Conservation (phyloP, 805 yeast genomes). For the Nadsonia fulvescens region DNA sequence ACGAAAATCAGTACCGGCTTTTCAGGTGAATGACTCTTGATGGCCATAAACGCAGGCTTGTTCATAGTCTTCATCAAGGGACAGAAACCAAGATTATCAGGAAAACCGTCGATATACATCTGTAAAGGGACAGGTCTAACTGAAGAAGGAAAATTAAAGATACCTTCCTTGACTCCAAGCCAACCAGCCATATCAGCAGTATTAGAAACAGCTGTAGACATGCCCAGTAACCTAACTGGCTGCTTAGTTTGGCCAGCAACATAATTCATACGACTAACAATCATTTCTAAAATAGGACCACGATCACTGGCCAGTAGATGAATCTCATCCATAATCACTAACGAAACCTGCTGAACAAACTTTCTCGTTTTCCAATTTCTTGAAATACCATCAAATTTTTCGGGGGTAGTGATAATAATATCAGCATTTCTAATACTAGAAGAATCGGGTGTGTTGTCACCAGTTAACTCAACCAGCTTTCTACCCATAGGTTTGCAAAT, state of each 20-base stretch:
- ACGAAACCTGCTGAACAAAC: constrained; percentile 55
- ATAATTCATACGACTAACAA: constrained; percentile 74
- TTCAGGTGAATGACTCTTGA: constrained; percentile 73
- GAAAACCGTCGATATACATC: constrained; percentile 77
- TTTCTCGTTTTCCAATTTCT: constrained; percentile 70
- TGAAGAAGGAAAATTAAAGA: constrained; percentile 65
- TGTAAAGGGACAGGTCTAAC: constrained; percentile 76
- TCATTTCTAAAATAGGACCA: constrained; percentile 76
- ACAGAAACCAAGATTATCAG: constrained; percentile 63
- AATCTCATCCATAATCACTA: constrained; percentile 74
- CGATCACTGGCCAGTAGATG: constrained; percentile 72
- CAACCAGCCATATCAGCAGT: constrained; percentile 77
- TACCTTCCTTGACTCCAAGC: constrained; percentile 54
- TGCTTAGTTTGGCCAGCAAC: constrained; percentile 40
- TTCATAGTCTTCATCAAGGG: constrained; percentile 79
- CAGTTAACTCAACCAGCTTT: constrained; percentile 52
- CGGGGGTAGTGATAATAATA: constrained; percentile 69
- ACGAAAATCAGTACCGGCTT: constrained; percentile 77
- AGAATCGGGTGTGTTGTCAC: constrained; percentile 65
- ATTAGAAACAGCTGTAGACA: constrained; percentile 76
- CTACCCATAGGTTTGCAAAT: constrained; percentile 28
- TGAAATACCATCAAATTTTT: constrained; percentile 74
- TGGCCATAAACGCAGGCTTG: constrained; percentile 83
- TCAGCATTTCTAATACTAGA: constrained; percentile 49
- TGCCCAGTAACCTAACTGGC: constrained; percentile 50